Conservation (phyloP, 2,329 filamentous ascomycete species). For the Gaeumannomyces sp. region DNA sequence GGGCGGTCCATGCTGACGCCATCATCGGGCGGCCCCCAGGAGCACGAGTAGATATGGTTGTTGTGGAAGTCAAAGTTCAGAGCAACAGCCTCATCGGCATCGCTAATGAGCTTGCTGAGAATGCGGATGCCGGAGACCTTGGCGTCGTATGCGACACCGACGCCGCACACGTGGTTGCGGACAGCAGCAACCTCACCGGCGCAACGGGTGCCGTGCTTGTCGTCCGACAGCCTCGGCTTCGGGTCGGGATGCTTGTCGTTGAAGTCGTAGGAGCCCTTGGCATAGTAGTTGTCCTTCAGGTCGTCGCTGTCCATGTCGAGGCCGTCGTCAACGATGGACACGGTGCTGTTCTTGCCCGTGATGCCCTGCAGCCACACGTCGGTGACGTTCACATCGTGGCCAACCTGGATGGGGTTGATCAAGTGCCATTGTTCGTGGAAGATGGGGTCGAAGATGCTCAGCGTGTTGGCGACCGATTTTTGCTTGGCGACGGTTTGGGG, state of each 20-base stretch:
- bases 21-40: conserved; percentile 95
- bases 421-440: conserved; percentile 96
- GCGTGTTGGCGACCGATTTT: conserved; percentile 51
- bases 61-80: conserved; percentile 89
- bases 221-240: conserved; percentile 74
- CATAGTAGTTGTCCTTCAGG: conserved; percentile 88
- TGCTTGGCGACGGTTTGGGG: conserved; percentile 49
- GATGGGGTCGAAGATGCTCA: conserved; percentile 84
- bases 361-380: conserved; percentile 86
- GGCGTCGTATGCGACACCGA: conserved; percentile 92
- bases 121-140: conserved; percentile 90
- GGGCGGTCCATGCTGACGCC: conserved; percentile 91
- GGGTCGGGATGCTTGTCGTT: conserved; percentile 79
- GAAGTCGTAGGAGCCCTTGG: conserved; percentile 89
- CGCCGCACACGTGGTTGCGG: conserved; percentile 87
- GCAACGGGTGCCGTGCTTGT: conserved; percentile 87
- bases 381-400: conserved; percentile 95
- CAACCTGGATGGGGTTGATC: conserved; percentile 71
- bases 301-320: conserved; percentile 94
- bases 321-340: conserved; percentile 93
- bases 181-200: conserved; percentile 90
- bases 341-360: conserved; percentile 81
- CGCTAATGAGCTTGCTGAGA: conserved; percentile 80
- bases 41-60: conserved; percentile 97
- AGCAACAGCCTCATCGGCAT: conserved; percentile 85